Evolutionary conservation across 345 rosid species (phyloP), one percentile per base, ranked within the genome.

Genomic region (Microcos paniculata): DNA sequence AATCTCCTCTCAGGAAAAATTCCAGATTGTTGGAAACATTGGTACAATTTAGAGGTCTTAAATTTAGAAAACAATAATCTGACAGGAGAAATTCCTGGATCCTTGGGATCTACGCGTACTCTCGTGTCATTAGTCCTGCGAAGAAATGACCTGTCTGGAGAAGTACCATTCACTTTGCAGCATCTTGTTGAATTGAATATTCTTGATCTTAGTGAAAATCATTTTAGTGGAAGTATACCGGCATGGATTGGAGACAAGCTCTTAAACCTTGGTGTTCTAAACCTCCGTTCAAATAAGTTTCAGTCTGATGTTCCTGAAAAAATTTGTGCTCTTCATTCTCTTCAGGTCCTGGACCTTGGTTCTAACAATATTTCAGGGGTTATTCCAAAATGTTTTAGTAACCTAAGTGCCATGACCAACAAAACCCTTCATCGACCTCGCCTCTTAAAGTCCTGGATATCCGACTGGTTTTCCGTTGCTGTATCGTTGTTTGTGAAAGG

Each of bases 341-440:
- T 80, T 35, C 73, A 72, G 14, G 40, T 72, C 49, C 43, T 80
- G 45, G 80, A 72, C 33, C 55, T 80, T 40, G 67, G 77, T 18
- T 8, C 21, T 14, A 76, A 76, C 57, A 56, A 19, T 6, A 43
- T 80, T 19, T 75, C 75, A n/a, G 71, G 78, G 15, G 26, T 2
- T 13, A 71, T 76, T 15, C 82, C 82, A 26, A n/a, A 59, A 8
- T 79, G 82, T 48, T 23, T 75, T 13, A 14, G 46, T 15, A 79
- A 79, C 5, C 15, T 79, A 28, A 74, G 59, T 51, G 71, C 78
- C 33, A 74, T 79, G 82, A 75, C 40, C n/a, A 13, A 19, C 7
- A 76, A 43, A 26, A 45, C 43, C 45, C 3, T 11, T 52, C 19
- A 70, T 70, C 1, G 46, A 51, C 15, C n/a, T n/a, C n/a, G n/a